Conservation (phyloP, 129 eudicot species). For the Apium graveolens region DNA sequence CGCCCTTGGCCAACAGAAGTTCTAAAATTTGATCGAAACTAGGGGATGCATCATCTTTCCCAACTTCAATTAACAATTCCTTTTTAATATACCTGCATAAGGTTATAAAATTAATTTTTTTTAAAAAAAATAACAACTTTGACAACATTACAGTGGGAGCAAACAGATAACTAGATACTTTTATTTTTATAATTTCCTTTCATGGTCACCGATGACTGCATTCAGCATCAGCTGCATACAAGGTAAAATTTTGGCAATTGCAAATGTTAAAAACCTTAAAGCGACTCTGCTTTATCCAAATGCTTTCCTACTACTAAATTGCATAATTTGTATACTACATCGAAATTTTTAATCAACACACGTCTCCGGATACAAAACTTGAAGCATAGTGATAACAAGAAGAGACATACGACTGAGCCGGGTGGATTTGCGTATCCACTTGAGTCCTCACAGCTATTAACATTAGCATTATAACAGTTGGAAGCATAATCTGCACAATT, state of each 20-base stretch:
- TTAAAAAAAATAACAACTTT: not conserved
- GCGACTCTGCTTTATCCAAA: not conserved
- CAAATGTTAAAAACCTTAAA: not conserved
- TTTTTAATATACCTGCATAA: slow-evolving; percentile 68
- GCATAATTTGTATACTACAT: not conserved
- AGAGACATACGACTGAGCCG: slow-evolving; percentile 71
- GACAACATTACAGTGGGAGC: slow-evolving; percentile 6
- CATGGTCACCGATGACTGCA: not conserved
- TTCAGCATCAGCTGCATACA: not conserved
- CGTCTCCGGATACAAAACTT: slow-evolving; percentile 1
- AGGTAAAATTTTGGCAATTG: not conserved
- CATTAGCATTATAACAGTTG: slow-evolving; percentile 85
- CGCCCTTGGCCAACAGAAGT: slow-evolving; percentile 47
- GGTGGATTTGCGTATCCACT: slow-evolving; percentile 78
- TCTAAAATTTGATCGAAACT: slow-evolving; percentile 64
- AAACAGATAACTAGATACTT: not conserved
- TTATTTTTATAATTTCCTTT: not conserved
- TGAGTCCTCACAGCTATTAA: slow-evolving; percentile 80
- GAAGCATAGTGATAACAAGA: not conserved
- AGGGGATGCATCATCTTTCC: slow-evolving; percentile 55
- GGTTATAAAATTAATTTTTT: slow-evolving; percentile 9
- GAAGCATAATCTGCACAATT: slow-evolving; percentile 70
- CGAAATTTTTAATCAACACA: not conserved
- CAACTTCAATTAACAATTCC: slow-evolving; percentile 83
- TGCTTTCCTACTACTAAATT: not conserved